Percentiles rank a stretch among this genome's conserved stretches.
Evolutionary conservation across 2,329 filamentous ascomycete species (phyloP).

Genomic region (Pseudogymnoascus sp.): DNA sequence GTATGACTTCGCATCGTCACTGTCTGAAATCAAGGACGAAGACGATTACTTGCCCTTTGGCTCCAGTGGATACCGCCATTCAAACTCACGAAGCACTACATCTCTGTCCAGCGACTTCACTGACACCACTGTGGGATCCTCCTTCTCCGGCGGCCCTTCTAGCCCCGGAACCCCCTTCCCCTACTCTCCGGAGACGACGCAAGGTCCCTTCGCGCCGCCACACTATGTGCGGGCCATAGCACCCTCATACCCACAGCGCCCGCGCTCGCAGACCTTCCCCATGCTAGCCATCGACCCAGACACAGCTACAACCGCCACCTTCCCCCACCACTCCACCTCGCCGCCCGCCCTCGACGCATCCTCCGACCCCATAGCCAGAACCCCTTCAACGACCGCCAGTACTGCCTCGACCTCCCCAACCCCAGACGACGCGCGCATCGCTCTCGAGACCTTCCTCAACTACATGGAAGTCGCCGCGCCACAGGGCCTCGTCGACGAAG

Average conservation of each 20-base stretch:
- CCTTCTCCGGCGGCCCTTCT: constrained; percentile 62
- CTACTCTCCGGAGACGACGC: constrained; percentile 66
- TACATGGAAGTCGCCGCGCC: constrained; percentile 62
- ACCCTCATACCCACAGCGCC: constrained; percentile 52
- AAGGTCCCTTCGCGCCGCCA: constrained; percentile 54
- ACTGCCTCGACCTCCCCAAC: constrained; percentile 53
- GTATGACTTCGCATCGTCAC: constrained; percentile 55
- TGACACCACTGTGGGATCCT: constrained; percentile 49
- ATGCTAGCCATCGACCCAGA: constrained; percentile 52
- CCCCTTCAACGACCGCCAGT: constrained; percentile 31
- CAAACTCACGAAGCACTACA: constrained; percentile 57
- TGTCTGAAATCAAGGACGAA: constrained; percentile 60
- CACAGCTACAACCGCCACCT: constrained; percentile 10
- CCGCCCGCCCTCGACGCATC: constrained; percentile 41
- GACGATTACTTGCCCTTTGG: constrained; percentile 54
- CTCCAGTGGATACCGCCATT: constrained; percentile 44
- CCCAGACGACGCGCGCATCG: constrained; percentile 76
- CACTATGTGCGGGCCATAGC: constrained; percentile 40
- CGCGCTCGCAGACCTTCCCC: constrained; percentile 83
- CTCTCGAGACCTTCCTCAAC: constrained; percentile 69
- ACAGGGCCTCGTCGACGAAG: constrained; percentile 60
- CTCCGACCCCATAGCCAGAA: constrained; percentile 40
- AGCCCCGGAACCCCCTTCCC: constrained; percentile 67
- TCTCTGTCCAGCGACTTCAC: constrained; percentile 61
- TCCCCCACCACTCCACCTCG: constrained; percentile 35